Percentiles rank a stretch among this genome's conserved stretches.
Evolutionary conservation across 331 rosid genomes (phyloP).

Genomic region (Malus hybrid): DNA sequence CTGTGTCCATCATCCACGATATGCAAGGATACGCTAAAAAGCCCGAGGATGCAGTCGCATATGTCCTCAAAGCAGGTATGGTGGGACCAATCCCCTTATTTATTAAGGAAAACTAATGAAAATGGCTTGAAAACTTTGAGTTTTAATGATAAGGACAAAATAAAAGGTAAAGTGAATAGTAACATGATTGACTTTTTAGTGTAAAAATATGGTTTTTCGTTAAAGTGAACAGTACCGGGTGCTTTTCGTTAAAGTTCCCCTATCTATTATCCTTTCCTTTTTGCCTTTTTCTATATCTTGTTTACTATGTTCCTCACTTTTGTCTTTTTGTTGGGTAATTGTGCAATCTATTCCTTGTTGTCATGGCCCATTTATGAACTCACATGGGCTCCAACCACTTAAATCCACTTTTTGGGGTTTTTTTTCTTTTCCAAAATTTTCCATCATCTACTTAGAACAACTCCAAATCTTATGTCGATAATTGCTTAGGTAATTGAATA

Average conservation of each 20-base stretch:
- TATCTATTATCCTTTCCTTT: neutral
- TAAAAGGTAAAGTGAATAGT: too few relatives aligned
- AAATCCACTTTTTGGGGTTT: neutral
- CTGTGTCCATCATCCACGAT: slow-evolving; percentile 52
- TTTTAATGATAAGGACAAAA: too few relatives aligned
- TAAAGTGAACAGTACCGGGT: too few relatives aligned
- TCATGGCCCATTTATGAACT: neutral
- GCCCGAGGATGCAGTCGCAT: slow-evolving; percentile 73
- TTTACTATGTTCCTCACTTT: neutral
- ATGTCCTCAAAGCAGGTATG: slow-evolving; percentile 67
- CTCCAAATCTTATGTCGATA: too few relatives aligned
- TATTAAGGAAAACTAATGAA: too few relatives aligned
- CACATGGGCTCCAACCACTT: neutral
- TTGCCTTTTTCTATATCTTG: neutral
- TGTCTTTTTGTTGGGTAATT: neutral
- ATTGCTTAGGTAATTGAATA: too few relatives aligned
- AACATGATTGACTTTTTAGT: too few relatives aligned
- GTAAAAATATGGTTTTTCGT: too few relatives aligned
- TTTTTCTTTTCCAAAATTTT: too few relatives aligned
- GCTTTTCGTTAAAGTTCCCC: too few relatives aligned
- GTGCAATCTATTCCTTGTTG: neutral
- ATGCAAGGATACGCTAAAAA: slow-evolving; percentile 45
- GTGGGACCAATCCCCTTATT: neutral
- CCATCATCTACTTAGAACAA: neutral
- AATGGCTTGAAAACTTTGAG: too few relatives aligned